Base-by-base conservation (phyloP, 1,139 yeast species). In the Arxiozyma slooffiae region DNA sequence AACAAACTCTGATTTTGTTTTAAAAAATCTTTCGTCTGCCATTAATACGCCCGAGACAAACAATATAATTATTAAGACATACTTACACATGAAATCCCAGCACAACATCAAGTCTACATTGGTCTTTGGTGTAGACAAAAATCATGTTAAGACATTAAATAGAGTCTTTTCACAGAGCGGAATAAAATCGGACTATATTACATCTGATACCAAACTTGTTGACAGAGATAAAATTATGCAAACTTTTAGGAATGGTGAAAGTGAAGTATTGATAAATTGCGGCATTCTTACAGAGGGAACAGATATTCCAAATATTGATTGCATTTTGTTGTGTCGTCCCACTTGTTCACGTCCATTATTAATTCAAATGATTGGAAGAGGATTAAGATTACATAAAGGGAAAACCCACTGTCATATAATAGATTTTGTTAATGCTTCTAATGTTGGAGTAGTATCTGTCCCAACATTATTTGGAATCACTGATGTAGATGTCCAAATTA, bases 221-320 rank as follows among this genome's bases (percentile, higher is more conserved):
- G 81, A 78, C 44, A 71, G 97, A 41, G 74, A 70, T 14, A 62
- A 67, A 0, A 72, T 81, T 0, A 67, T 89, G 0, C 68, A 71
- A 3, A 82, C 78, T 45, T 90, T 90, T 62, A 76, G 74, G 54
- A 59, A 67, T 1, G 90, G 95, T 0, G 62, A 73, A 18, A 73
- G 86, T 26, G 80, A 84, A 4, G 95, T 92, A 0, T 68, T 90
- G 30, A 78, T 94, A 67, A 92, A 92, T 62, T 95, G 96, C 61
- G 88, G 85, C 23, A 88, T 90, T 3, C 84, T 90, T 59, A 90
- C 96, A 0, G 98, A 92, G 66, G 98, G 98, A 0, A 88, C 97
- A 0, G 97, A 90, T 67, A 82, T 90, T 22, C 97, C 97, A 2
- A 82, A 83, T 56, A 85, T 90, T 52, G 97, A 90, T 63, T 82